Base-by-base conservation (phyloP, 2,329 filamentous ascomycete genomes). In the Byssochlamys sp. region DNA sequence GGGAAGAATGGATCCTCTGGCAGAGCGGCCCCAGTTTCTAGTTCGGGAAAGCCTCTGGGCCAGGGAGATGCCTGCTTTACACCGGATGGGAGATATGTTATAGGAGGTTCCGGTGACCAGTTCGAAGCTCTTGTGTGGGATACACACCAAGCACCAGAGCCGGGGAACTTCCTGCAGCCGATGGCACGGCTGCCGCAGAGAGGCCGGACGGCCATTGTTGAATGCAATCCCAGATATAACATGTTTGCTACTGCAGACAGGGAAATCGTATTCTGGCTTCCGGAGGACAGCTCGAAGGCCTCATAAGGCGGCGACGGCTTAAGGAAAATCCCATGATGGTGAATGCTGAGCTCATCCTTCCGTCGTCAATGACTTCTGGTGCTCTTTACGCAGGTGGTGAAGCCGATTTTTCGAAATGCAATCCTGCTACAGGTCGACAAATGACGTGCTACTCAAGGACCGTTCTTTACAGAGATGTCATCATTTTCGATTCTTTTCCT, bases 171-270 rank as follows among this genome's bases (percentile, higher is more conserved):
- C 51, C 58, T 78, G 55, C 69, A 74, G 58, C 76, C 77, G 1
- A 67, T 70, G 55, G 63, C 66, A 50, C 73, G 62, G 52, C 59
- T 79, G 52, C 67, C 74, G 55, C 71, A 75, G 60, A 67, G 74
- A 81, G 76, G 84, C 79, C 69, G 85, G 84, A 74, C 84, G 55
- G 88, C 88, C 0, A 81, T 95, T 11, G 80, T 96, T 49, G 89
- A 88, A 25, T 94, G 91, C 71, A 97, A 96, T 69, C 94, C 91
- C 27, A 82, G 91, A 54, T 94, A 88, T 73, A 96, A 97, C 73
- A 86, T 96, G 77, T 82, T 97, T 63, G 91, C 90, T 7, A 94
- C 87, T 51, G 94, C 90, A 2, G 91, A 97, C 66, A 87, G 87
- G 67, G 91, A 96, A 56, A 77, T 90, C 59, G 75, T 89, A 24